phyloP scores from a whole-genome alignment of 2,329 filamentous ascomycete genomes.

The Sporothrix phasma region DNA sequence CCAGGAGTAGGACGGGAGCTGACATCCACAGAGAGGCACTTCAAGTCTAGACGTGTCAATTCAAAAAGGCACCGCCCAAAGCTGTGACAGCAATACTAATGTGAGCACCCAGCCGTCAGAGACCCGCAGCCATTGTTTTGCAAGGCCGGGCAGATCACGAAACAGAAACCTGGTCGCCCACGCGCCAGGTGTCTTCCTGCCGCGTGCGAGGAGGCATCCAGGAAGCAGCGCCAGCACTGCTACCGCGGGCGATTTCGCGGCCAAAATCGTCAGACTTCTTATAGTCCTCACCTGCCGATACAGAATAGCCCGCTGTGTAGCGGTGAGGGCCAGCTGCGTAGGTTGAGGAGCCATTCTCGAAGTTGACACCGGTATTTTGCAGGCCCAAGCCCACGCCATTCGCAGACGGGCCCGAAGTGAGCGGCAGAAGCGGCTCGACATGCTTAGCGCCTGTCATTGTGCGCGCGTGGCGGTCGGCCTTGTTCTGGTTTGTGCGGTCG shows the following conservation, averaged over 20 bases:
- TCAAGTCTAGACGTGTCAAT: background rate
- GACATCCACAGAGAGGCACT: background rate
- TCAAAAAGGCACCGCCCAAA: background rate
- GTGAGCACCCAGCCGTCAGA: background rate
- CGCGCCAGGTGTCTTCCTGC: constrained; percentile 73
- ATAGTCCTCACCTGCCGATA: constrained; percentile 35
- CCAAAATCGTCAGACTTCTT: constrained; percentile 47
- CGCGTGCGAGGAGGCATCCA: constrained; percentile 74
- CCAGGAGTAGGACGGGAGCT: too few species aligned
- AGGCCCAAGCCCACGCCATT: constrained; percentile 10
- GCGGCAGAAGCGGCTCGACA: constrained; percentile 53
- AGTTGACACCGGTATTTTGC: constrained; percentile 30
- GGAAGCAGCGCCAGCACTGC: constrained; percentile 33
- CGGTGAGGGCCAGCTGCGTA: constrained; percentile 27
- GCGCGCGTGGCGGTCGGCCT: constrained; percentile 73
- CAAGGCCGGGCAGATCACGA: background rate
- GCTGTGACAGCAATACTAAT: background rate
- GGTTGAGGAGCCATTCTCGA: constrained; percentile 28
- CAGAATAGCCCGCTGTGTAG: constrained; percentile 38
- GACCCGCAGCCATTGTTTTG: background rate
- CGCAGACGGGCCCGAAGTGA: constrained; percentile 32
- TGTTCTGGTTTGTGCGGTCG: constrained; percentile 82
- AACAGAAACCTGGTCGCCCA: constrained; percentile 27
- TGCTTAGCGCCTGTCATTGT: constrained; percentile 43
- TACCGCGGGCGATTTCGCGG: constrained; percentile 29